Evolutionary conservation across 257 asterid genomes (phyloP).

Genomic region (Fraxinus anomala): DNA sequence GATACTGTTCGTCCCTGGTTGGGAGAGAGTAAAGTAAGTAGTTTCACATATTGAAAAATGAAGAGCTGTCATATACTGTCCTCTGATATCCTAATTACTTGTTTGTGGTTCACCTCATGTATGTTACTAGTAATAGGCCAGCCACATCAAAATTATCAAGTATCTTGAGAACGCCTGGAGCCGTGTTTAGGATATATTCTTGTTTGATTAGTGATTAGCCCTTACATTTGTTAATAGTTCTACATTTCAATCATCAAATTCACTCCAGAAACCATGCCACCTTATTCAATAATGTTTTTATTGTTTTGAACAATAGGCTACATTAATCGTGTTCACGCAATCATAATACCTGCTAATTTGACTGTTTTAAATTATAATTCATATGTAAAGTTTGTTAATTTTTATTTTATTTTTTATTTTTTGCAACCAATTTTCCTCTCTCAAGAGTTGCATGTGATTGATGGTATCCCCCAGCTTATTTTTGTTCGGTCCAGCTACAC

Average conservation of each 20-base stretch:
- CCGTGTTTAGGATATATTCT: constrained; percentile 18
- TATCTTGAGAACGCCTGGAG: constrained; percentile 7
- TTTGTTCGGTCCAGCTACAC: constrained; percentile 89
- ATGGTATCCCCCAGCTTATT: constrained; percentile 91
- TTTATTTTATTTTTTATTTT: neutral
- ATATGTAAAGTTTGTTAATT: constrained; percentile 15
- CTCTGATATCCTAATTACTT: neutral
- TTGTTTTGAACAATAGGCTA: constrained; percentile 5
- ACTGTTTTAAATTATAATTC: constrained; percentile 12
- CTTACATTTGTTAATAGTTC: constrained; percentile 4
- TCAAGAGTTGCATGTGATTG: constrained; percentile 87
- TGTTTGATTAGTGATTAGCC: constrained; percentile 4
- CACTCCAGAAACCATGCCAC: neutral
- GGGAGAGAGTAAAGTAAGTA: neutral
- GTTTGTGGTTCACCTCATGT: constrained; percentile 14
- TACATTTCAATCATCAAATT: constrained; percentile 14
- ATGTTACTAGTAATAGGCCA: constrained; percentile 7
- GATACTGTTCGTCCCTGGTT: neutral
- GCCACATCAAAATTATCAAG: constrained; percentile 9
- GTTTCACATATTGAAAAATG: neutral
- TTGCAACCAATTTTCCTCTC: constrained; percentile 35
- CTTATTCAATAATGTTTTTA: neutral
- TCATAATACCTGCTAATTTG: constrained; percentile 1
- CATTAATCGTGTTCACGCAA: constrained; percentile 1
- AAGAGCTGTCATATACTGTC: neutral